phyloP scores from a whole-genome alignment of 1,139 yeast species.

The Debaryomycetaceae sp. region DNA sequence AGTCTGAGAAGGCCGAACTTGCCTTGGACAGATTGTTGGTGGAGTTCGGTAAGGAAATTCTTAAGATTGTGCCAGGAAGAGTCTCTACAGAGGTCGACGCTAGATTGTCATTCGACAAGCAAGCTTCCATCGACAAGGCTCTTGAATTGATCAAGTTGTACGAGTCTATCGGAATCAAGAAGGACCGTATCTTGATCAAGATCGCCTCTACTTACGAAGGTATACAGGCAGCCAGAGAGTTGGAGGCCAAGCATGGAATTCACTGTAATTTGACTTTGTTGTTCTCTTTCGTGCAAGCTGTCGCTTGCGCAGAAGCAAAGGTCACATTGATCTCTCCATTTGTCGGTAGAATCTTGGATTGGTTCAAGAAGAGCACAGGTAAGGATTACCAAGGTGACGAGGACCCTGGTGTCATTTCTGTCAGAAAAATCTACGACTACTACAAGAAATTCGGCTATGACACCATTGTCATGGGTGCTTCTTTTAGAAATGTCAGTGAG shows the following conservation, averaged over 20 bases:
- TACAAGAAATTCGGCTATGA: conserved; percentile 96
- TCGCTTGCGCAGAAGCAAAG: conserved; percentile 97
- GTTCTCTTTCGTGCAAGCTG: conserved; percentile 96
- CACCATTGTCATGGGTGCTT: conserved; percentile 99
- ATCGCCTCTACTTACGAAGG: conserved; percentile 99
- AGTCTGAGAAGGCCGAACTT: conserved; percentile 50
- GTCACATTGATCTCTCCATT: conserved; percentile 97
- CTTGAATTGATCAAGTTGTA: conserved; percentile 80
- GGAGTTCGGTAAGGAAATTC: conserved; percentile 93
- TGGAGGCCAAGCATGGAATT: conserved; percentile 84
- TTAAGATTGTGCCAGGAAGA: conserved; percentile 96
- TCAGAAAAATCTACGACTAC: conserved; percentile 87
- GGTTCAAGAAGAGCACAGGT: conserved; percentile 96
- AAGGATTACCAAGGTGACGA: conserved; percentile 73
- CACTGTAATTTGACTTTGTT: conserved; percentile 95
- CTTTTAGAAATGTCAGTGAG: conserved; percentile 97
- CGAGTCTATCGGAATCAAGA: conserved; percentile 75
- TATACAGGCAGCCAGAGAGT: conserved; percentile 96
- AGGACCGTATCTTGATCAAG: conserved; percentile 91
- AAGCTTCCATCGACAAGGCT: conserved; percentile 91
- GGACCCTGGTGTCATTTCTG: conserved; percentile 97
- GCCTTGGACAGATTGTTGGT: conserved; percentile 93
- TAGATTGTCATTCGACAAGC: conserved; percentile 90
- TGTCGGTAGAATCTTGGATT: conserved; percentile 98
- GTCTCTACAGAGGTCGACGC: conserved; percentile 99